These are phyloP conservation scores for Aspergillus phoenicis DNA, from an alignment of 2,329 filamentous ascomycete genomes.

Conservation along the genomic window DNA sequence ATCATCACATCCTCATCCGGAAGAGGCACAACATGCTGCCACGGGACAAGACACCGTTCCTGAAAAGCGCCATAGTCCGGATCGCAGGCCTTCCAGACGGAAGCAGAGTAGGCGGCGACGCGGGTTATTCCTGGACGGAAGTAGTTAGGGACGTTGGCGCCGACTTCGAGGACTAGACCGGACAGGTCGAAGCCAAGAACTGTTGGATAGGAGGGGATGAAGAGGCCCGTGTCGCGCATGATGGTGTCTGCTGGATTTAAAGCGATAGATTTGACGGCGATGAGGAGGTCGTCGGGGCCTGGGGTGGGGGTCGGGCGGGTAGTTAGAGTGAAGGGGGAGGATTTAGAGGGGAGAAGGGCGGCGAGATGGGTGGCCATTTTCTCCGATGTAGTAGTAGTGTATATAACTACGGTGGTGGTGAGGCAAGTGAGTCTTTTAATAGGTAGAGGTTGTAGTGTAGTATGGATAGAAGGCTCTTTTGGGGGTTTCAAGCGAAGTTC, in stretches of 20 bases:
- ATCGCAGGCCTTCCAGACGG: slow-evolving; percentile 47
- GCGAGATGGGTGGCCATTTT: slow-evolving; percentile 46
- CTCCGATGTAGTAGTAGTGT: not conserved
- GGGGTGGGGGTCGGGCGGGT: slow-evolving; percentile 49
- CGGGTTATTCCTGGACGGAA: slow-evolving; percentile 42
- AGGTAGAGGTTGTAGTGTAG: not conserved
- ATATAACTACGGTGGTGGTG: too few relatives aligned
- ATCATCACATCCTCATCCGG: slow-evolving; percentile 28
- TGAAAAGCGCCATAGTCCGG: slow-evolving; percentile 55
- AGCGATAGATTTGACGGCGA: slow-evolving; percentile 52
- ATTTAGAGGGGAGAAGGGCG: slow-evolving; percentile 39
- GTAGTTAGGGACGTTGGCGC: slow-evolving; percentile 40
- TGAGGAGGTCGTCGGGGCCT: slow-evolving; percentile 51
- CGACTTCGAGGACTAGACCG: slow-evolving; percentile 48
- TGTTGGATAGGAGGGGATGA: slow-evolving; percentile 46
- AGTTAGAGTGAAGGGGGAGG: slow-evolving; percentile 40
- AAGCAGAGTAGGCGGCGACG: slow-evolving; percentile 44
- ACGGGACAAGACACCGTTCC: slow-evolving; percentile 47
- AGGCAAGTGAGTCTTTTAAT: not conserved
- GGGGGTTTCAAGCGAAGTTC: too few relatives aligned
- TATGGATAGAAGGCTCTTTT: not conserved
- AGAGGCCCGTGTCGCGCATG: slow-evolving; percentile 49
- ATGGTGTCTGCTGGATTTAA: slow-evolving; percentile 52
- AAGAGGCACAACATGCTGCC: slow-evolving; percentile 44
- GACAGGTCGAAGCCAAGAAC: slow-evolving; percentile 44